Base-by-base conservation (phyloP, 805 yeast species). In the Ogataea henricii region DNA sequence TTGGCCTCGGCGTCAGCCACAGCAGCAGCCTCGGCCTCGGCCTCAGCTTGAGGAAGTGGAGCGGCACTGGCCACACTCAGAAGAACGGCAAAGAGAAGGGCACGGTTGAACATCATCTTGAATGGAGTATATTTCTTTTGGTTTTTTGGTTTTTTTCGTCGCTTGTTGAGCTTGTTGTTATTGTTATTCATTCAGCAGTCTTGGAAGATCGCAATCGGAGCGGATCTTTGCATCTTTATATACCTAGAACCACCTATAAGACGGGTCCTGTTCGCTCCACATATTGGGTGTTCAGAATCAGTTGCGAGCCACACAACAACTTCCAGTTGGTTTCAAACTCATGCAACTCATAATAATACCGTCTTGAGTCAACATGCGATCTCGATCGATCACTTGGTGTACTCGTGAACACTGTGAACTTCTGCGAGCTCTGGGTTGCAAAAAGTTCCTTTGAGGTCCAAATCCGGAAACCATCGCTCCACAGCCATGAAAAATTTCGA, bases 1-100 rank as follows among this genome's bases (percentile, higher is more conserved):
- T 40, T 43, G 6, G 53, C 48, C 25, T 45, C 51, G n/a, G 55
- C 48, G 2, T 48, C 46, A n/a, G 60, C 51, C 23, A 46, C 56
- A 17, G 61, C 54, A 9, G 52, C 66, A 13, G 67, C 65, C 13
- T 21, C 48, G 13, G 55, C 54, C 34, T 52, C 54, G 18, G 34
- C 34, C n/a, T 30, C 17, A 6, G 34, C 34, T 10, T 41, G 35
- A 44, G 47, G 47, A 12, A 44, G n/a, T 9, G 47, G 47, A 27
- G 47, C 48, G 20, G 43, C 14, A 14, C 6, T 38, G 39, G 18
- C 43, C 21, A 32, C 46, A 29, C 47, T 38, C 27, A 41, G 16
- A 29, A 52, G 22, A 33, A 52, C 40, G 6, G 52, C 43, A 18
- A 48, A 40, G 20, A 43, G 38, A 25, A 57, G 8, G 16, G 53